These are phyloP conservation scores for Chaetomidium leptoderma DNA, from an alignment of 495 filamentous ascomycete species.

Conservation along the genomic window DNA sequence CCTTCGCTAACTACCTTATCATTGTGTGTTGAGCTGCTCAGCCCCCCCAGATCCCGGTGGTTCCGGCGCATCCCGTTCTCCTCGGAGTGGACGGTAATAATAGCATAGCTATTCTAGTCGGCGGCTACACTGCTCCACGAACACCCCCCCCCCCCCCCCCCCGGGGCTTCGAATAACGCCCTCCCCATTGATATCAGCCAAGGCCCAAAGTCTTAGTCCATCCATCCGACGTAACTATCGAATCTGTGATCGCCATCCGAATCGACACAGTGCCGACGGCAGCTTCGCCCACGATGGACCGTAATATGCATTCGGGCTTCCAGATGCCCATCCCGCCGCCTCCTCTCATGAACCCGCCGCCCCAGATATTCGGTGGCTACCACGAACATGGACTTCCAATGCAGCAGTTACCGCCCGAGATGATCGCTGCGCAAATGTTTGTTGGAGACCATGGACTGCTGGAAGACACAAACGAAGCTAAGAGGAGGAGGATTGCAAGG, in stretches of 20 bases:
- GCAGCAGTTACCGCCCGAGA: conserved; percentile 47
- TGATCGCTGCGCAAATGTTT: conserved; percentile 56
- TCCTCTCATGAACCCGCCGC: conserved; percentile 58
- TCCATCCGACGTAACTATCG: not conserved
- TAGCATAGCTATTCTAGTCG: conserved; percentile 21
- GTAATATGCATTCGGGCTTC: conserved; percentile 41
- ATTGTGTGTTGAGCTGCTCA: conserved; percentile 18
- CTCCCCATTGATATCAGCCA: not conserved
- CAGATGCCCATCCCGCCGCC: conserved; percentile 54
- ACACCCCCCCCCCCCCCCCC: conserved; percentile 1
- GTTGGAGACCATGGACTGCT: conserved; percentile 53
- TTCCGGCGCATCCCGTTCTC: conserved; percentile 21
- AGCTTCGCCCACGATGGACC: conserved; percentile 42
- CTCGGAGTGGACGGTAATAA: conserved; percentile 30
- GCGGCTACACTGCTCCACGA: conserved; percentile 19
- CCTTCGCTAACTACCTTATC: not conserved
- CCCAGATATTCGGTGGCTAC: conserved; percentile 67
- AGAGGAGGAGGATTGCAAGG: conserved; percentile 88
- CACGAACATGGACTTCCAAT: conserved; percentile 55
- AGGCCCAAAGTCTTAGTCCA: not conserved
- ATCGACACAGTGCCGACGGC: conserved; percentile 1
- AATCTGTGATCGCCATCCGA: not conserved
- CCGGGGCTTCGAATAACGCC: conserved; percentile 3
- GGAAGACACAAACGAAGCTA: conserved; percentile 76
- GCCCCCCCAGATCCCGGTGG: conserved; percentile 22